Base-by-base conservation (phyloP, 352 stramenopile genomes). In the Phytopythium helicoides region DNA sequence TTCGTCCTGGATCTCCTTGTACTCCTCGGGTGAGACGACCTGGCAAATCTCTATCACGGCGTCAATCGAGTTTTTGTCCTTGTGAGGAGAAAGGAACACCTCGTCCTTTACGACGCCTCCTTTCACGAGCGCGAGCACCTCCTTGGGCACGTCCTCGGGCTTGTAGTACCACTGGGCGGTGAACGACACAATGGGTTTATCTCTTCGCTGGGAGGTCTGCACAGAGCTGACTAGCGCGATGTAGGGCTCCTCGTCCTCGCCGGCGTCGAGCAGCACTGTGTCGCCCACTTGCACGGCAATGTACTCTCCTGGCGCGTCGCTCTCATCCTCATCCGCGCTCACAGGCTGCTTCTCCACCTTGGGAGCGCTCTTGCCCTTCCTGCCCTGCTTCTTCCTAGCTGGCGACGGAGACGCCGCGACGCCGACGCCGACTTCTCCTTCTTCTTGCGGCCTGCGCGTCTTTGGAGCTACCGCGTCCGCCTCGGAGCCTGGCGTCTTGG, bases 131-230 rank as follows among this genome's bases (percentile, higher is more conserved):
- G 56, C 62, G n/a, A 81, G 73, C 23, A 89, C 80, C 39, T 91
- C 73, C 0, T 84, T 58, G 6, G 67, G 65, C 16, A 94, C 66
- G 45, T 94, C 84, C 8, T 89, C 76, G 0, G 79, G 76, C 50
- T 91, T 91, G 59, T 92, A 94, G 47, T 90, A 94, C 84, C 84
- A 94, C 58, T 92, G 79, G 22, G 78, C 84, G 33, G 83, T 89
- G 55, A 94, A 94, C 16, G 62, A 73, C 3, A 52, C 68, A 25
- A 80, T 64, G 21, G 56, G 55, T 39, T 73, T 76, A 9, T 74
- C 54, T 40, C 68, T 60, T 14, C 73, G 72, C 47, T 80, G 72
- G 19, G 80, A 87, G 1, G 70, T 75, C 62, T 92, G 76, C 5
- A 94, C 71, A 7, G 67, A 78, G 57, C 76, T 87, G 21, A 94